Conservation (phyloP, 768 basidiomycete genomes). For the Xerocomellus intermedius region DNA sequence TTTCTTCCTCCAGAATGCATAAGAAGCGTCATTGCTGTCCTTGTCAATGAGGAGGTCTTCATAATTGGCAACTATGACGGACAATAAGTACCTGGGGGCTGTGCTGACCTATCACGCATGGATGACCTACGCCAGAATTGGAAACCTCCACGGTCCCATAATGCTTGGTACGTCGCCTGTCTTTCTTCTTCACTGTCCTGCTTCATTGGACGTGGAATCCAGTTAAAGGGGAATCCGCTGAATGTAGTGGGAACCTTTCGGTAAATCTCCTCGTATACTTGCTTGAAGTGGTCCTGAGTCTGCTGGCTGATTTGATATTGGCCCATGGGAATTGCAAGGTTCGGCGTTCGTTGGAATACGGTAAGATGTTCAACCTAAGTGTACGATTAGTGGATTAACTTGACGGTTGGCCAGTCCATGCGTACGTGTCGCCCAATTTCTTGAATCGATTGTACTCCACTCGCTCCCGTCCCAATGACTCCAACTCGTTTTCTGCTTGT, state of each 20-base stretch:
- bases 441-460: constrained; percentile 15
- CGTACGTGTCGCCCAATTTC: constrained; percentile 14
- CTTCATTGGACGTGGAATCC: constrained; percentile 8
- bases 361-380: constrained; percentile 6
- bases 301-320: constrained; percentile 9
- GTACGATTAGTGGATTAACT: not conserved
- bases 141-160: constrained; percentile 12
- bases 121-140: constrained; percentile 9
- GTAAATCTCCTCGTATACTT: constrained; percentile 7
- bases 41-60: constrained; percentile 1
- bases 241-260: constrained; percentile 1
- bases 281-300: constrained; percentile 11
- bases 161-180: not conserved
- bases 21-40: not conserved
- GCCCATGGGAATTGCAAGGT: constrained; percentile 10
- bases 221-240: not conserved
- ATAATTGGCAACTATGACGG: constrained; percentile 4
- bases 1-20: constrained; percentile 12
- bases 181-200: constrained; percentile 12
- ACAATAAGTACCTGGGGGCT: not conserved
- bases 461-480: constrained; percentile 17
- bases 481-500: constrained; percentile 12
- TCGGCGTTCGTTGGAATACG: constrained; percentile 19
- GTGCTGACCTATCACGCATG: too few relatives aligned
- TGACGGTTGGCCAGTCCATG: not conserved